Base-by-base conservation (phyloP, 2,329 filamentous ascomycete species). In the Fusarium citri region DNA sequence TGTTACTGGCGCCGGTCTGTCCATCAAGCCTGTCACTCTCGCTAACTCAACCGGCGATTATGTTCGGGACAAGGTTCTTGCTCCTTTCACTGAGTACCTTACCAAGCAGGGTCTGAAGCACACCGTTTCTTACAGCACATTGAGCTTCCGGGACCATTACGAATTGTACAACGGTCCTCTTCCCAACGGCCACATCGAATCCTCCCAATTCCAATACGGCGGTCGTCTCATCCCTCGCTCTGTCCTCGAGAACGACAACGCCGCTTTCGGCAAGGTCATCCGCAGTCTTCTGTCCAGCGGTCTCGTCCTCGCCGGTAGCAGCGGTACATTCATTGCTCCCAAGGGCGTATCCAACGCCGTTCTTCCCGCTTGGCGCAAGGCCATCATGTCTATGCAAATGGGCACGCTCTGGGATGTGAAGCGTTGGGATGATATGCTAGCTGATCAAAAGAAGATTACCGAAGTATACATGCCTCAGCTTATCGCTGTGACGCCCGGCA, bases 141-240 rank as follows among this genome's bases (percentile, higher is more conserved):
- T 68, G 34, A 25, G 51, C 47, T 78, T 74, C 64, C 55, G 87
- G 43, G 68, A 81, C 25, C 86, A 86, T 46, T 83, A 83, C 59
- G 76, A 66, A 75, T 70, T 83, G 82, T 59, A 78, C 77, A 73
- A 78, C 54, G 80, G 79, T 8, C 83, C 85, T 16, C 72, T 82
- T 3, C 83, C 78, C 23, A 69, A 71, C 9, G 76, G 76, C 80
- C 59, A 80, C 80, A 74, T 78, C 55, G 60, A 71, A 8, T 73
- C 74, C 7, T 76, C 67, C 53, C 72, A 62, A 18, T 69, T 67
- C 12, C 77, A 78, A 28, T 78, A 75, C 10, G 83, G 84, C 12
- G 80, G 81, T 10, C 81, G 84, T 37, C 78, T 86, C n/a, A 78
- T 86, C 26, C 80, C 82, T 8, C 79, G 80, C 22, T 70, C 75